Base-by-base conservation (phyloP, 2,329 filamentous ascomycete genomes). In the Sclerotinia trifoliorum region DNA sequence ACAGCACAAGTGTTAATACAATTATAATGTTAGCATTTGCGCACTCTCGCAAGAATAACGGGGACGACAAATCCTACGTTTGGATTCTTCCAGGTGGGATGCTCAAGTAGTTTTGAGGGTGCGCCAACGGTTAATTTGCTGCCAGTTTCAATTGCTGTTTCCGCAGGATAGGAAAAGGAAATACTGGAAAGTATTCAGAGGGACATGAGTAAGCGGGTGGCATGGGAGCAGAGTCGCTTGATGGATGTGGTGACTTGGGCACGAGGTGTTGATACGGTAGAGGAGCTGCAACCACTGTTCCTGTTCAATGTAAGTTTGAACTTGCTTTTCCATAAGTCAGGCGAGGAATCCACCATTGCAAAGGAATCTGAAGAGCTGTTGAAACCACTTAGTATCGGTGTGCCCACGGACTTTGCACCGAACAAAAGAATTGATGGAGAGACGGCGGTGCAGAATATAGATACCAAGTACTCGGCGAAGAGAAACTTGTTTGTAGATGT, bases 81-180 rank as follows among this genome's bases (percentile, higher is more conserved):
- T 32, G 62, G 62, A 5, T 65, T 65, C 49, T 65, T 65, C 48
- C 62, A 65, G 52, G 62, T 52, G 2, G 62, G 62, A 4, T 29
- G 62, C 35, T 35, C 46, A 24, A 42, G 29, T 4, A n/a, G 15
- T 1, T 65, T 65, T 19, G 35, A 65, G 4, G 35, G 49, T 24
- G 62, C 48, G 3, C 44, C 46, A 3, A 55, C 48, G 0, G 32
- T 44, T 15, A 65, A 65, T 44, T 26, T 35, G 1, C 51, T 65
- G 2, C 62, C 62, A 17, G 49, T 65, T 19, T 61, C 39, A 1
- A n/a, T 48, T 19, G 24, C 24, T 8, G 32, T 39, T 21, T 39
- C 49, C 6, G 35, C 15, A 2, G 32, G 49, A 10, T 1, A 2
- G 6, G 32, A 55, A 3, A 24, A 5, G 3, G 35, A 39, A 6